A percentile compares a stretch with the other conserved stretches of the same genome.
phyloP scores from a whole-genome alignment of 1,284 basidiomycete species.

The Leccinum subrobustum region DNA sequence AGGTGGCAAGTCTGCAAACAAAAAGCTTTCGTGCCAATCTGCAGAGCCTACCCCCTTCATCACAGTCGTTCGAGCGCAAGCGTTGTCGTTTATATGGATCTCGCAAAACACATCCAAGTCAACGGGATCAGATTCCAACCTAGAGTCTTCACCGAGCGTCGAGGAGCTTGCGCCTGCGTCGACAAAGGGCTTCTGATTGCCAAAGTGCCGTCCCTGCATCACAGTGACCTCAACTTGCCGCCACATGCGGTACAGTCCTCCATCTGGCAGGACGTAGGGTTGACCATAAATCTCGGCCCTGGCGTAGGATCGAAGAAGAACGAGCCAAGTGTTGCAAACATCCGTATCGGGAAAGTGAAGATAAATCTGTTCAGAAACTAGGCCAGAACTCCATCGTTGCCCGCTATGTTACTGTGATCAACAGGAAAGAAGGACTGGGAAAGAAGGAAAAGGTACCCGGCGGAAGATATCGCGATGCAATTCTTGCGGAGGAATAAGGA shows the following conservation, averaged over 20 bases:
- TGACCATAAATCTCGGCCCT: slow-evolving; percentile 74
- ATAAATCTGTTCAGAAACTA: slow-evolving; percentile 65
- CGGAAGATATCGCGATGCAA: slow-evolving; percentile 66
- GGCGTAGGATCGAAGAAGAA: slow-evolving; percentile 73
- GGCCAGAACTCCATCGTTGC: slow-evolving; percentile 58
- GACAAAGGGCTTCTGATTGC: slow-evolving; percentile 40
- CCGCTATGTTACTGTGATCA: slow-evolving; percentile 39
- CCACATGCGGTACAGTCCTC: slow-evolving; percentile 82
- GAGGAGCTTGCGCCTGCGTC: slow-evolving; percentile 24
- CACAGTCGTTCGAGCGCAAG: slow-evolving; percentile 70
- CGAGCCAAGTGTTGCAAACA: slow-evolving; percentile 65
- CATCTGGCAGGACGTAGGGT: slow-evolving; percentile 53
- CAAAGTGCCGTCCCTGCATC: slow-evolving; percentile 68
- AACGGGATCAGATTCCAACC: slow-evolving; percentile 47
- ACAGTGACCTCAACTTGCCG: slow-evolving; percentile 71
- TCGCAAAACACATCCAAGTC: slow-evolving; percentile 73
- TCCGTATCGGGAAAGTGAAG: slow-evolving; percentile 63
- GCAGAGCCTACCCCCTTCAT: slow-evolving; percentile 63
- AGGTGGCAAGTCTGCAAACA: slow-evolving; percentile 69
- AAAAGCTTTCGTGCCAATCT: slow-evolving; percentile 78
- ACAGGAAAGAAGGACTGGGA: slow-evolving; percentile 5
- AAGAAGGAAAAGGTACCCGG: slow-evolving; percentile 41
- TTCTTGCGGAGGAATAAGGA: slow-evolving; percentile 72
- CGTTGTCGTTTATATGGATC: slow-evolving; percentile 58
- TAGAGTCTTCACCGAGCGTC: slow-evolving; percentile 35